These are phyloP conservation scores for Monilinia aucupariae DNA, from an alignment of 2,329 filamentous ascomycete genomes.

Conservation along the genomic window DNA sequence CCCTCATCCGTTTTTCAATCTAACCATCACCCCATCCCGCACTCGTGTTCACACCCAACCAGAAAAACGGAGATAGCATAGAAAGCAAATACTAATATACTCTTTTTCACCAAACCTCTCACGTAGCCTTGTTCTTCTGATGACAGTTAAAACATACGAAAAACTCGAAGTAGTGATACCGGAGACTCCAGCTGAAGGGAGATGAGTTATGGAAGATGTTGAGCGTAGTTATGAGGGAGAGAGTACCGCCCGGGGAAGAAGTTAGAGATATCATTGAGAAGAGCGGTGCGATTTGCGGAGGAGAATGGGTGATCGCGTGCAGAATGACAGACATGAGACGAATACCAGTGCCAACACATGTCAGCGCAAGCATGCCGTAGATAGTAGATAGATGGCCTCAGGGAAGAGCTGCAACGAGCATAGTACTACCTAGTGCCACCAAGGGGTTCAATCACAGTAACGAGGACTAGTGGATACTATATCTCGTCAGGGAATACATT, in stretches of 20 bases:
- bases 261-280: conserved; percentile 56
- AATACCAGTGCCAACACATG: conserved; percentile 57
- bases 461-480: conserved; percentile 52
- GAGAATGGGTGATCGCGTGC: conserved; percentile 59
- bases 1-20: conserved; percentile 29
- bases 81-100: conserved; percentile 63
- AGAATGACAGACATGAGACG: conserved; percentile 58
- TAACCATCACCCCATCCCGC: conserved; percentile 45
- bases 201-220: conserved; percentile 60
- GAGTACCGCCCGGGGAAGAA: conserved; percentile 57
- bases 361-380: conserved; percentile 61
- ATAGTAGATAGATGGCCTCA: conserved; percentile 45
- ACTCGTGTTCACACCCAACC: conserved; percentile 42
- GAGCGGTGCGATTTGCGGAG: conserved; percentile 50
- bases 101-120: conserved; percentile 45
- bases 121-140: conserved; percentile 39
- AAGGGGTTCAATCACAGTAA: conserved; percentile 51
- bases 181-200: conserved; percentile 22
- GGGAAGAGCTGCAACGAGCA: conserved; percentile 53
- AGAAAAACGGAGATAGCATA: conserved; percentile 56
- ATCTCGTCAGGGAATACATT: conserved; percentile 59
- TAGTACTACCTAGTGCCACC: conserved; percentile 52
- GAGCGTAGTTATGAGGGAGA: conserved; percentile 62
- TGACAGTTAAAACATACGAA: neutral
- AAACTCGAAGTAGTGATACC: neutral